Percentiles rank a stretch among this genome's conserved stretches.
phyloP scores from a whole-genome alignment of 2,329 filamentous ascomycete genomes.

The Botrytis fragariae region DNA sequence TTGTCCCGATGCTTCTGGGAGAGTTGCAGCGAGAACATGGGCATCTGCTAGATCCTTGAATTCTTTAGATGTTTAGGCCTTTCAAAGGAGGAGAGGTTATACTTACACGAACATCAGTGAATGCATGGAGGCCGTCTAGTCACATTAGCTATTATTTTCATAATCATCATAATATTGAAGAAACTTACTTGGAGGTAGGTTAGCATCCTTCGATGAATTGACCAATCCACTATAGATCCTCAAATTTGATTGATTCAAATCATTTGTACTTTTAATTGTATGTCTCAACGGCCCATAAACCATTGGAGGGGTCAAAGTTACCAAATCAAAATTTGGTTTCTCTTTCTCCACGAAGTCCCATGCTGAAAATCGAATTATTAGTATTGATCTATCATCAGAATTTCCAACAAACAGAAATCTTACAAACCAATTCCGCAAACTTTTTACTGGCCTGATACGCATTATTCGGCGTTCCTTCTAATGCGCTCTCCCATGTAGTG shows the following conservation, averaged over 20 bases:
- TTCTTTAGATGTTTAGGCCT: not conserved
- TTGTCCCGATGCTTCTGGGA: slow-evolving; percentile 55
- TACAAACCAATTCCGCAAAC: slow-evolving; percentile 58
- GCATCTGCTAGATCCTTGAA: slow-evolving; percentile 59
- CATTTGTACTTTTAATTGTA: slow-evolving; percentile 57
- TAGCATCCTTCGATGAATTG: slow-evolving; percentile 50
- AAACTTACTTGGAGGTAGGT: slow-evolving; percentile 42
- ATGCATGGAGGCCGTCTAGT: slow-evolving; percentile 45
- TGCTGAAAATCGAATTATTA: slow-evolving; percentile 39
- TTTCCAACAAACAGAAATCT: not conserved
- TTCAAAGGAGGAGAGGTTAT: not conserved
- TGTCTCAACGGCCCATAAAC: slow-evolving; percentile 62
- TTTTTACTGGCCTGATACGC: slow-evolving; percentile 56
- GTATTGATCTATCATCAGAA: not conserved
- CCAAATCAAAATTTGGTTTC: slow-evolving; percentile 54
- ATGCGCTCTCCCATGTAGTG: slow-evolving; percentile 46
- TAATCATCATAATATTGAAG: not conserved
- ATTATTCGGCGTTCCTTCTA: slow-evolving; percentile 38
- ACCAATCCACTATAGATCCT: slow-evolving; percentile 50
- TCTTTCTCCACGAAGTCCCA: slow-evolving; percentile 59
- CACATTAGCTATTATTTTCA: not conserved
- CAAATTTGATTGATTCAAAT: slow-evolving; percentile 69
- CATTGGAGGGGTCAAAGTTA: slow-evolving; percentile 59
- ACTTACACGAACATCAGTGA: slow-evolving; percentile 45
- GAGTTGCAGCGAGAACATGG: slow-evolving; percentile 57